phyloP scores from a whole-genome alignment of 1,139 yeast species.

The Taphrina flavorubra region DNA sequence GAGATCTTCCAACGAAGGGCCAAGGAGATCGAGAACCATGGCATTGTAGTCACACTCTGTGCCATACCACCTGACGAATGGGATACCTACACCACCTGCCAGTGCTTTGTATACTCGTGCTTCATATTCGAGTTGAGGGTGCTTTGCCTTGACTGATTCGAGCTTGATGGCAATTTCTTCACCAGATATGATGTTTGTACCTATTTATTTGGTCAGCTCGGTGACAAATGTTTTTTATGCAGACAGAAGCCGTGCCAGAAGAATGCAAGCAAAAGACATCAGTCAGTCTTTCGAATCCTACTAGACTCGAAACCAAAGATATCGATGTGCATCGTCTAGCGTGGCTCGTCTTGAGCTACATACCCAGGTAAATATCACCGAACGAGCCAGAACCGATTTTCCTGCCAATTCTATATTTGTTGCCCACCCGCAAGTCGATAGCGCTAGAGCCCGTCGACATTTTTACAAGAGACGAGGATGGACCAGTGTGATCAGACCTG shows the following conservation, averaged over 20 bases:
- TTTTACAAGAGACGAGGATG: not conserved
- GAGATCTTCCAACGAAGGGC: conserved; percentile 93
- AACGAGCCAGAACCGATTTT: conserved; percentile 97
- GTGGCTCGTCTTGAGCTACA: not conserved
- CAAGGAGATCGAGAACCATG: conserved; percentile 92
- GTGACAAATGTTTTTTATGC: not conserved
- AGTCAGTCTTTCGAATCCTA: no score
- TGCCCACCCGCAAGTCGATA: conserved; percentile 60
- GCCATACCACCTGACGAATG: conserved; percentile 96
- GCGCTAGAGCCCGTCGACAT: conserved; percentile 31
- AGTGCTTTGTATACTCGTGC: conserved; percentile 85
- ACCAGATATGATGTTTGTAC: conserved; percentile 89
- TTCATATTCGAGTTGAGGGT: conserved; percentile 96
- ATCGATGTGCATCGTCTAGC: not conserved
- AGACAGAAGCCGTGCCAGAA: no score
- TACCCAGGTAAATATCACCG: conserved; percentile 82
- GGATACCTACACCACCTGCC: conserved; percentile 97
- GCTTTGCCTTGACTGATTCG: conserved; percentile 87
- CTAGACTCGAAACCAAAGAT: no score
- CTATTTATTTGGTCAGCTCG: conserved; percentile 45
- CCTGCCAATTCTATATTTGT: conserved; percentile 92
- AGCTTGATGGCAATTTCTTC: conserved; percentile 97
- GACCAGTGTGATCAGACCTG: not conserved
- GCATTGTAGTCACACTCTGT: conserved; percentile 96
- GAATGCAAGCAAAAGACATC: no score